Conservation (phyloP, 1,139 yeast genomes). For the Taiozyma sp. region DNA sequence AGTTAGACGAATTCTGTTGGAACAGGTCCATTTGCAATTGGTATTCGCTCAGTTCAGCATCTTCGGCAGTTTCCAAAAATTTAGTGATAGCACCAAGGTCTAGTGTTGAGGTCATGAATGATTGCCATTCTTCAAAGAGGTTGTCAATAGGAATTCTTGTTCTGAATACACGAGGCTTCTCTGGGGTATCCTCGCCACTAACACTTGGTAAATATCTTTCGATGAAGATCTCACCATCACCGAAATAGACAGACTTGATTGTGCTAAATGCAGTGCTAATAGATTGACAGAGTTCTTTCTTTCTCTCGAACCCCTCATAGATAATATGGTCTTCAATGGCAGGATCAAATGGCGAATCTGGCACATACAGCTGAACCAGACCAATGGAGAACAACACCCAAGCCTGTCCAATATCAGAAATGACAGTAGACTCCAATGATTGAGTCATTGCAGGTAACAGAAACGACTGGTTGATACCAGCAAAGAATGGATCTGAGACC, state of each 20-base stretch:
- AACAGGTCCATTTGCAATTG: constrained; percentile 50
- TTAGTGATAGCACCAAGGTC: constrained; percentile 40
- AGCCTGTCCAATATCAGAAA: constrained; percentile 49
- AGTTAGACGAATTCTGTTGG: constrained; percentile 67
- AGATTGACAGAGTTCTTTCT: constrained; percentile 23
- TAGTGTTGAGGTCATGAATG: constrained; percentile 60
- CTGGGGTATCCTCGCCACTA: constrained; percentile 31
- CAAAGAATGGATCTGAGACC: constrained; percentile 20
- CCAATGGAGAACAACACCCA: constrained; percentile 69
- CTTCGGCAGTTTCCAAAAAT: constrained; percentile 33
- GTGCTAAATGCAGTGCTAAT: constrained; percentile 41
- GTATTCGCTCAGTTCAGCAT: constrained; percentile 24
- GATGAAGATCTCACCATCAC: constrained; percentile 39
- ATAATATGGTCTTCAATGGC: constrained; percentile 79
- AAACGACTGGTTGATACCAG: constrained; percentile 29
- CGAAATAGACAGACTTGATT: constrained; percentile 47
- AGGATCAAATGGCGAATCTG: constrained; percentile 83
- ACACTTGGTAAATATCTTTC: constrained; percentile 36
- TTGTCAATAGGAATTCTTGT: constrained; percentile 50
- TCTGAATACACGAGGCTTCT: constrained; percentile 63
- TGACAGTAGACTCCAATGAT: constrained; percentile 6
- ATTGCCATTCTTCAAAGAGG: constrained; percentile 77
- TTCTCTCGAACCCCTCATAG: constrained; percentile 37
- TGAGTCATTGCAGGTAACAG: constrained; percentile 40
- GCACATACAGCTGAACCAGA: constrained; percentile 66